Percentiles rank a stretch among this genome's conserved stretches.
Evolutionary conservation across 805 yeast species (phyloP).

Genomic region (Zygotorulaspora chibaensis): DNA sequence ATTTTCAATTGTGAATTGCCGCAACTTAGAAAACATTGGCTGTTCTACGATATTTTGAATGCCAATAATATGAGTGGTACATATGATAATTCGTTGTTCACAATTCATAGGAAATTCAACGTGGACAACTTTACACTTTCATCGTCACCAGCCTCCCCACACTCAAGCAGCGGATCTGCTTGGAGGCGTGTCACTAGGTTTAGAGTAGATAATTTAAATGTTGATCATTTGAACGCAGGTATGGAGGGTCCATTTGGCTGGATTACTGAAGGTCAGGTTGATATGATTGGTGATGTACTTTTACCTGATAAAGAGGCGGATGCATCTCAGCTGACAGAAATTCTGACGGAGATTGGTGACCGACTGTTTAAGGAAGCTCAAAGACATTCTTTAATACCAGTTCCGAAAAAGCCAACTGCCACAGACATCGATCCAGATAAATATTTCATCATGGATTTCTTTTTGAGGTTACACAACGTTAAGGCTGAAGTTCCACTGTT

Average conservation of each 20-base stretch:
- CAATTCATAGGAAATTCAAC: conserved; percentile 60
- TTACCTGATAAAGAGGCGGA: conserved; percentile 64
- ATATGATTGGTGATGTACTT: conserved; percentile 86
- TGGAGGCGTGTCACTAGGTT: conserved; percentile 69
- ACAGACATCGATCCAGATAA: conserved; percentile 36
- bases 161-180: conserved; percentile 26
- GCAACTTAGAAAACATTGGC: conserved; percentile 84
- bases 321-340: conserved; percentile 41
- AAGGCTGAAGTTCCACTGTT: conserved; percentile 86
- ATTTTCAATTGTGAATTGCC: conserved; percentile 83
- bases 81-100: conserved; percentile 88
- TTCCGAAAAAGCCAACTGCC: conserved; percentile 22
- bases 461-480: conserved; percentile 76
- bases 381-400: conserved; percentile 29
- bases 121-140: conserved; percentile 11
- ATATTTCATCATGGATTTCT: conserved; percentile 72
- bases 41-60: conserved; percentile 79
- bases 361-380: conserved; percentile 47
- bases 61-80: conserved; percentile 85
- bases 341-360: conserved; percentile 46
- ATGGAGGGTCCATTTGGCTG: conserved; percentile 95
- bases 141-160: conserved; percentile 5
- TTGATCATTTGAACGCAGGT: conserved; percentile 88
- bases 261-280: conserved; percentile 90
- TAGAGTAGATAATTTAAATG: conserved; percentile 76